Conservation (phyloP, 257 asterid genomes). For the Solanum paucissectum region DNA sequence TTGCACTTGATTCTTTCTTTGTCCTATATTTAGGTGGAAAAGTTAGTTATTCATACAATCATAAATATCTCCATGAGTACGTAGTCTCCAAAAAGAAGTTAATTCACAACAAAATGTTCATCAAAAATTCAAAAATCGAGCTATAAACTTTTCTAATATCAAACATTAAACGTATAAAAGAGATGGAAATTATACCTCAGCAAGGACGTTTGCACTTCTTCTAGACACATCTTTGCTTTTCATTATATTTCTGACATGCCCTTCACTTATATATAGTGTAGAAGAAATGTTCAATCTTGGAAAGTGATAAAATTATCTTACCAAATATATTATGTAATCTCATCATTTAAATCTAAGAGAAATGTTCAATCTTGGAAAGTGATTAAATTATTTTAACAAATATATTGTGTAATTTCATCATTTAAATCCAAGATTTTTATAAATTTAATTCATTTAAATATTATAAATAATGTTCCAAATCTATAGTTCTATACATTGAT, state of each 20-base stretch:
- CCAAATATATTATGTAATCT: no score
- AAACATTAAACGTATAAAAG: neutral
- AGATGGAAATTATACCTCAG: neutral
- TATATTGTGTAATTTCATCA: neutral
- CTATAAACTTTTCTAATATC: neutral
- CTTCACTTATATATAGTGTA: neutral
- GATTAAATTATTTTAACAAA: no score
- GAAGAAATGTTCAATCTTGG: neutral
- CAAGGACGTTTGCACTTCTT: neutral
- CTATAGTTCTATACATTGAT: neutral
- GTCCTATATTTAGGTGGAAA: neutral
- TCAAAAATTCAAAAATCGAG: neutral
- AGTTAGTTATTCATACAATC: neutral
- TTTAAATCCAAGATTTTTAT: neutral
- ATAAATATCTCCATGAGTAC: neutral
- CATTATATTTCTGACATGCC: neutral
- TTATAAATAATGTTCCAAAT: neutral
- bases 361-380: no score
- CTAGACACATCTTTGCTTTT: neutral
- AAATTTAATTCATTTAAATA: neutral
- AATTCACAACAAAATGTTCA: neutral
- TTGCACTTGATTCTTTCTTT: neutral
- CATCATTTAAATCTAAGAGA: no score
- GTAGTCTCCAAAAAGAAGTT: neutral
- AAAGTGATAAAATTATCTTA: no score